Evolutionary conservation across 2,329 filamentous ascomycete genomes (phyloP).

Genomic region (Stemphylium vesicarium): DNA sequence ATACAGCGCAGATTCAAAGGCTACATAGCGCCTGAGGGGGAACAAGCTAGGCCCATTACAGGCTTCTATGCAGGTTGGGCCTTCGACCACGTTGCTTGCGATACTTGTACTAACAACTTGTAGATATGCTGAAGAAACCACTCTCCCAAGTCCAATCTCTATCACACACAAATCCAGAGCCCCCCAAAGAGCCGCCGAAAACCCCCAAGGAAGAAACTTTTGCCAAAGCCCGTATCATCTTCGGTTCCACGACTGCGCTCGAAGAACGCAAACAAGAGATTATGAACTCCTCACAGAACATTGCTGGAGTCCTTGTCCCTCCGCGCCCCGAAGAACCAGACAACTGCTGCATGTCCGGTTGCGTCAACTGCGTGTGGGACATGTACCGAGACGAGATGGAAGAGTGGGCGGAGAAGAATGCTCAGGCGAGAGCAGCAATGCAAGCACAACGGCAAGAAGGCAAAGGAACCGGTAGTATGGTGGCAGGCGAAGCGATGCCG

Average conservation of each 20-base stretch:
- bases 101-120: slow-evolving; percentile 24
- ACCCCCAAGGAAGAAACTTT: slow-evolving; percentile 62
- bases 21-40: slow-evolving; percentile 46
- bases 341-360: slow-evolving; percentile 99
- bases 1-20: slow-evolving; percentile 44
- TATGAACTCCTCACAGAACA: slow-evolving; percentile 63
- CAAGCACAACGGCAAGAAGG: slow-evolving; percentile 38
- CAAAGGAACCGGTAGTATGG: slow-evolving; percentile 45
- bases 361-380: slow-evolving; percentile 98
- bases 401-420: slow-evolving; percentile 74
- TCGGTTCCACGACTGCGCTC: slow-evolving; percentile 79
- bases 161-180: slow-evolving; percentile 40
- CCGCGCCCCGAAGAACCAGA: slow-evolving; percentile 88
- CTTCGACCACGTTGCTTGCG: neutral
- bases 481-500: slow-evolving; percentile 50
- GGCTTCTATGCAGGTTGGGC: slow-evolving; percentile 48
- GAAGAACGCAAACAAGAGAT: slow-evolving; percentile 69
- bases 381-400: slow-evolving; percentile 89
- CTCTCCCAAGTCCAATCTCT: slow-evolving; percentile 36
- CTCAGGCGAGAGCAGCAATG: slow-evolving; percentile 66
- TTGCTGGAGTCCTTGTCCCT: slow-evolving; percentile 83
- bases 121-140: slow-evolving; percentile 48
- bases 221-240: slow-evolving; percentile 71
- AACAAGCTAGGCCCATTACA: slow-evolving; percentile 47
- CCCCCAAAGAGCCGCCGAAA: slow-evolving; percentile 49